Evolutionary conservation across 2,329 filamentous ascomycete genomes (phyloP).

Genomic region (Trichoderma atroviride): DNA sequence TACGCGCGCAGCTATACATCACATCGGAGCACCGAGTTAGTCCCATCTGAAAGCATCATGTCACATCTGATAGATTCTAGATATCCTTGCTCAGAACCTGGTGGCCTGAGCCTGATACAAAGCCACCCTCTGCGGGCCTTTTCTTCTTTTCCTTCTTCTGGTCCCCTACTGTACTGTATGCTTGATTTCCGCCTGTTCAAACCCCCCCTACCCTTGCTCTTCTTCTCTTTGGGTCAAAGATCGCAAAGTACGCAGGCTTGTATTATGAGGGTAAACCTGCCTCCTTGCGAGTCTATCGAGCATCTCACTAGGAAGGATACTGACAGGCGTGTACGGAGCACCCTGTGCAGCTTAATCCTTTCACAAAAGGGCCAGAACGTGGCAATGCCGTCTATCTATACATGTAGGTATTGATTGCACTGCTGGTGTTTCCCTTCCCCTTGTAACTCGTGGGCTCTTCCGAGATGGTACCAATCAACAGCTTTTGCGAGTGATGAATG

Average conservation of each 20-base stretch:
- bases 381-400: not conserved
- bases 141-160: conserved; percentile 1
- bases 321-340: not conserved
- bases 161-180: not conserved
- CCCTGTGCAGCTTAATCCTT: conserved; percentile 1
- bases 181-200: not conserved
- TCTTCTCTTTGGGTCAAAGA: not conserved
- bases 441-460: conserved; percentile 17
- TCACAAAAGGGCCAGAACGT: conserved; percentile 13
- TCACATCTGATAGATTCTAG: conserved; percentile 25
- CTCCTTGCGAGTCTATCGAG: not conserved
- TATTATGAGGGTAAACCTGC: not conserved
- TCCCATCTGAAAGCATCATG: conserved; percentile 24
- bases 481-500: not conserved
- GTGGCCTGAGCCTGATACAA: conserved; percentile 18
- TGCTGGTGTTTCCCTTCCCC: conserved; percentile 16
- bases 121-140: conserved; percentile 9
- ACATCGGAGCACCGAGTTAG: conserved; percentile 25
- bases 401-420: not conserved
- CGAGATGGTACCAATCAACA: conserved; percentile 7
- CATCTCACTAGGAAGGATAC: not conserved
- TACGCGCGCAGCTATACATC: conserved; percentile 26
- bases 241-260: not conserved
- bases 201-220: not conserved
- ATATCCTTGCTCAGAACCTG: conserved; percentile 19